Conservation (phyloP, 2,329 filamentous ascomycete genomes). For the Plectosphaerella cucumerina region DNA sequence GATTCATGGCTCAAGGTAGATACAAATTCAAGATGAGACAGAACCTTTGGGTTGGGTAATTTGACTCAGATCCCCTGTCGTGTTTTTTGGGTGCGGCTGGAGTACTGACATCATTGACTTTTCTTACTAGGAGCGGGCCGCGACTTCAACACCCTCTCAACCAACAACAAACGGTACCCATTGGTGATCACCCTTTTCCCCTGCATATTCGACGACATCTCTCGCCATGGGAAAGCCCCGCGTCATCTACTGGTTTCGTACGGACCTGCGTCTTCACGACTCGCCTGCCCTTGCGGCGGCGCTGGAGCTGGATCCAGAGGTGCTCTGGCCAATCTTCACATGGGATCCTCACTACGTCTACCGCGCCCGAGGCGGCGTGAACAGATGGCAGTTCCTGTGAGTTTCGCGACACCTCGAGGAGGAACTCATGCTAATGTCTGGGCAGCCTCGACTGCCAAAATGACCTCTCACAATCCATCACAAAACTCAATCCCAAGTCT, state of each 20-base stretch:
- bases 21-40: too few species aligned
- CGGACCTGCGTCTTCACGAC: slow-evolving; percentile 73
- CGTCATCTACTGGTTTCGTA: slow-evolving; percentile 76
- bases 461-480: slow-evolving; percentile 64
- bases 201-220: neutral
- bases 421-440: neutral
- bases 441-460: slow-evolving; percentile 66
- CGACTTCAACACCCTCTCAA: neutral
- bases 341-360: slow-evolving; percentile 83
- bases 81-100: neutral
- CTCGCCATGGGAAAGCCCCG: slow-evolving; percentile 4
- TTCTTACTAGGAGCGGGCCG: neutral
- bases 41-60: too few species aligned
- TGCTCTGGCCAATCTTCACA: slow-evolving; percentile 72
- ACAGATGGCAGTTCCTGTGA: slow-evolving; percentile 70
- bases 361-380: slow-evolving; percentile 62
- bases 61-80: too few species aligned
- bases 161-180: neutral
- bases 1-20: too few species aligned
- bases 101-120: slow-evolving; percentile 26
- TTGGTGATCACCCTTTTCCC: neutral
- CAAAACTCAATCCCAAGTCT: slow-evolving; percentile 64
- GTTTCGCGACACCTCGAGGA: slow-evolving; percentile 9
- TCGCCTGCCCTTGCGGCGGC: slow-evolving; percentile 70
- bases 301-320: slow-evolving; percentile 62